A percentile compares a stretch with the other conserved stretches of the same genome.
Conservation (phyloP, 2,329 filamentous ascomycete genomes). For the Raffaelea deltoideospora region DNA sequence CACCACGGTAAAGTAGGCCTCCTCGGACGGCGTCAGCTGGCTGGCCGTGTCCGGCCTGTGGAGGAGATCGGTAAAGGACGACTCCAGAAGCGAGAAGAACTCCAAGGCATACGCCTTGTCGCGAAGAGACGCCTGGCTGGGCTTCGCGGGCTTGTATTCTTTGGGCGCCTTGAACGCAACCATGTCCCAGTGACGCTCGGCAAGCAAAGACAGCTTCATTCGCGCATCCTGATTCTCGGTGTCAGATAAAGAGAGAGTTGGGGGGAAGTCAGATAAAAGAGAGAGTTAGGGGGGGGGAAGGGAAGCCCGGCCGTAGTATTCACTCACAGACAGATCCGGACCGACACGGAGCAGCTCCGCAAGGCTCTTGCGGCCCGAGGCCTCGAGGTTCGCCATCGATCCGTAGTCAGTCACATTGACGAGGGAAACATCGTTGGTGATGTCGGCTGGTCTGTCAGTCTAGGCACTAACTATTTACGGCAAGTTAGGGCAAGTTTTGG, state of each 20-base stretch:
- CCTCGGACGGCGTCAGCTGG: conserved; percentile 25
- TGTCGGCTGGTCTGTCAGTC: too few species aligned
- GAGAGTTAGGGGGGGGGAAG: neutral
- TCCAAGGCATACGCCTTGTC: conserved; percentile 31
- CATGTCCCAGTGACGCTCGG: conserved; percentile 36
- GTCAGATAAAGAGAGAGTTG: neutral
- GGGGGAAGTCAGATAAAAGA: neutral
- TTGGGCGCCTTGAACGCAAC: conserved; percentile 31
- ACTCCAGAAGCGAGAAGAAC: conserved; percentile 24
- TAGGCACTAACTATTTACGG: too few species aligned
- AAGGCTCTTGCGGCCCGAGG: conserved; percentile 20
- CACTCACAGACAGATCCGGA: conserved; percentile 32
- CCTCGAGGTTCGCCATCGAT: conserved; percentile 33
- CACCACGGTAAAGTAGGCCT: conserved; percentile 26
- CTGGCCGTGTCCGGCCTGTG: conserved; percentile 9
- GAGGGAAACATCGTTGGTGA: conserved; percentile 23
- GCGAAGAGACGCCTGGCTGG: conserved; percentile 18
- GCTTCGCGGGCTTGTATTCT: conserved; percentile 31
- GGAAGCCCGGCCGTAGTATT: too few species aligned
- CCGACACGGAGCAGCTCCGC: conserved; percentile 32
- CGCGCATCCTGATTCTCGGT: conserved; percentile 31
- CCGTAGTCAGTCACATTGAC: conserved; percentile 34
- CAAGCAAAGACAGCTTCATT: conserved; percentile 30
- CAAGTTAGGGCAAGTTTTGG: conserved; percentile 4
- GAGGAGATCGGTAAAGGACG: conserved; percentile 25